A percentile compares a stretch with the other conserved stretches of the same genome.
These are phyloP conservation scores for Cladophialophora chaetospira DNA, from an alignment of 2,329 filamentous ascomycete genomes.

Conservation along the genomic window DNA sequence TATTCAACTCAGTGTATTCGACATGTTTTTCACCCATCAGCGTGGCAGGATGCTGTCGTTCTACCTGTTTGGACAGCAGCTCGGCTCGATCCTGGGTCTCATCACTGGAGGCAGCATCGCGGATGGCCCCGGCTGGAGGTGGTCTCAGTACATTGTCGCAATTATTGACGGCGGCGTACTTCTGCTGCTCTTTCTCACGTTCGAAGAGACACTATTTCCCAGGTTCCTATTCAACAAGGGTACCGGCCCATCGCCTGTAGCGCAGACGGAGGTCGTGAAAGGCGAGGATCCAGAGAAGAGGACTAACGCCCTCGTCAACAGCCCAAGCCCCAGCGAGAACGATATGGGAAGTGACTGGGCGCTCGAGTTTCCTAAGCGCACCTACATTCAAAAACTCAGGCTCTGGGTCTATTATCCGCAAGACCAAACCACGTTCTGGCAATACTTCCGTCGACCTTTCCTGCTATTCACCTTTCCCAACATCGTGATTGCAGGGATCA, in stretches of 20 bases:
- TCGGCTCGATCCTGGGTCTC: constrained; percentile 40
- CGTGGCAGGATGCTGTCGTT: constrained; percentile 52
- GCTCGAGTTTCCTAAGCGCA: constrained; percentile 27
- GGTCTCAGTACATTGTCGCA: constrained; percentile 39
- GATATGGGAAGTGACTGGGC: constrained; percentile 32
- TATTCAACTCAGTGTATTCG: constrained; percentile 48
- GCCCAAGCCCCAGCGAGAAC: constrained; percentile 19
- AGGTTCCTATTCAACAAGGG: constrained; percentile 31
- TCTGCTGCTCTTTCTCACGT: constrained; percentile 38
- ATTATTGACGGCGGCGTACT: constrained; percentile 37
- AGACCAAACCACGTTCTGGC: constrained; percentile 41
- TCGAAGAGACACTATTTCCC: constrained; percentile 39
- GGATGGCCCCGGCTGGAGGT: constrained; percentile 40
- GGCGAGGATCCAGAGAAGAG: constrained; percentile 1
- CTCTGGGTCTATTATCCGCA: constrained; percentile 32
- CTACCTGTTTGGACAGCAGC: constrained; percentile 48
- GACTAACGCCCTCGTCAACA: constrained; percentile 1
- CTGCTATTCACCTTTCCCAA: constrained; percentile 45
- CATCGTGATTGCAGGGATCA: constrained; percentile 43
- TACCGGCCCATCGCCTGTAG: constrained; percentile 11
- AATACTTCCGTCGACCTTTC: constrained; percentile 46
- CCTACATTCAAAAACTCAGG: constrained; percentile 35
- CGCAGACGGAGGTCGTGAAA: background rate
- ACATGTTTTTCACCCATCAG: constrained; percentile 54
- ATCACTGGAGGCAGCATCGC: constrained; percentile 40